These are phyloP conservation scores for Mimosa bimucronata DNA, from an alignment of 306 rosid species.

Conservation along the genomic window DNA sequence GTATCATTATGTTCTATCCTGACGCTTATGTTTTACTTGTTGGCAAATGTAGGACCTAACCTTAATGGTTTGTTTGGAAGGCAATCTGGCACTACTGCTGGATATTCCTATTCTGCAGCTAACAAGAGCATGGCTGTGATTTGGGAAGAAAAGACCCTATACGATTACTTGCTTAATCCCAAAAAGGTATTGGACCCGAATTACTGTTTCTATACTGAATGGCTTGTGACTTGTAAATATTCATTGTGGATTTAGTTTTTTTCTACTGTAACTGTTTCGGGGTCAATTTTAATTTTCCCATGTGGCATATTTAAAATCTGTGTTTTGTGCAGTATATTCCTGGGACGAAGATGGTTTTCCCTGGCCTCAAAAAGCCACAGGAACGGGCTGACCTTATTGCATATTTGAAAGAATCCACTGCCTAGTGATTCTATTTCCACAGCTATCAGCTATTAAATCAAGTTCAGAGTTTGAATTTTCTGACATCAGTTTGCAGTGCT, in stretches of 20 bases:
- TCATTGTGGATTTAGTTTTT: background rate
- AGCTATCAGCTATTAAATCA: conserved; percentile 32
- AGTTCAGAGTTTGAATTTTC: conserved; percentile 41
- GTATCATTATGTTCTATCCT: background rate
- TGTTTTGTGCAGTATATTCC: conserved; percentile 75
- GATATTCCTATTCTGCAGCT: conserved; percentile 65
- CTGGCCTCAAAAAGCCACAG: conserved; percentile 96
- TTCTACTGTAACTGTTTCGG: background rate
- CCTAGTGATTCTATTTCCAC: conserved; percentile 39
- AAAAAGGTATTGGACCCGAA: conserved; percentile 51
- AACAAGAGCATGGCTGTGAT: conserved; percentile 71
- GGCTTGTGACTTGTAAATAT: background rate
- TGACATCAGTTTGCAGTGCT: conserved; percentile 43
- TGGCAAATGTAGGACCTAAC: conserved; percentile 46
- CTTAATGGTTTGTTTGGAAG: conserved; percentile 64
- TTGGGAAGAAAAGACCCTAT: conserved; percentile 65
- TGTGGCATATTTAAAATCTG: background rate
- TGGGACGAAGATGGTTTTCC: conserved; percentile 97
- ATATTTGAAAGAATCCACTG: conserved; percentile 78
- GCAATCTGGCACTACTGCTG: conserved; percentile 71
- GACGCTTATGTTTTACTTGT: background rate
- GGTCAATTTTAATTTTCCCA: background rate
- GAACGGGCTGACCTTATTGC: conserved; percentile 90
- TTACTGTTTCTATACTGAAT: background rate
- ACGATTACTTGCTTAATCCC: conserved; percentile 68